phyloP scores from a whole-genome alignment of 2,329 filamentous ascomycete genomes.

The Pyrenophora teres region DNA sequence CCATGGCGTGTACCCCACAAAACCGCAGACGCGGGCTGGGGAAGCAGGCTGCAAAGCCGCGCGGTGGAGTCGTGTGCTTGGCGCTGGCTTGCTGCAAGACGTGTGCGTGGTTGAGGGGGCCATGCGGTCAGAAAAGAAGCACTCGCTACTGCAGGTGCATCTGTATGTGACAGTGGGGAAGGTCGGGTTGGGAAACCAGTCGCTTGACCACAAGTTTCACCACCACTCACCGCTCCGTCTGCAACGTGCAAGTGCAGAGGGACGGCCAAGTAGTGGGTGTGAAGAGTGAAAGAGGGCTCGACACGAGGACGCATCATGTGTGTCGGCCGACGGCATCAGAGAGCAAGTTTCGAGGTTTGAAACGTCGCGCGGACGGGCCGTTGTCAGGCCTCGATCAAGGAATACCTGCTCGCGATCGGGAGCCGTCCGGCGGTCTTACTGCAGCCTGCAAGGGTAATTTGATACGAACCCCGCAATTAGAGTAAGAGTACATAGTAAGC shows the following conservation, averaged over 20 bases:
- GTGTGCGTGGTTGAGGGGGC: constrained; percentile 11
- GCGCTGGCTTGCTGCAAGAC: too few species aligned
- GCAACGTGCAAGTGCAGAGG: background rate
- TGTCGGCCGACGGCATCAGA: too few species aligned
- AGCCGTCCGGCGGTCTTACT: background rate
- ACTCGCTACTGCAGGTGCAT: constrained; percentile 34
- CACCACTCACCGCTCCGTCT: constrained; percentile 30
- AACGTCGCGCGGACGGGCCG: too few species aligned
- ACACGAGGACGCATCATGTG: too few species aligned
- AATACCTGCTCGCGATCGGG: constrained; percentile 7
- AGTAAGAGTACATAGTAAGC: too few species aligned
- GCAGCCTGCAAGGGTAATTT: constrained; percentile 5
- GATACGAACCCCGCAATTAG: constrained; percentile 17
- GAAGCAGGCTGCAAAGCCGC: too few species aligned
- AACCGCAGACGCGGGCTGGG: background rate
- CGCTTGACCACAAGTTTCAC: constrained; percentile 20
- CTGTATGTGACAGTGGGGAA: constrained; percentile 28
- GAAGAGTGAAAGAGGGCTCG: too few species aligned
- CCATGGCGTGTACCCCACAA: constrained; percentile 16
- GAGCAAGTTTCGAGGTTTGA: too few species aligned
- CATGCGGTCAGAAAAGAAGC: constrained; percentile 20
- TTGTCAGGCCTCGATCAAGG: background rate
- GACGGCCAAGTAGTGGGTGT: too few species aligned
- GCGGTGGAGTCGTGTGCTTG: too few species aligned
- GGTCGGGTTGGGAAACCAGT: constrained; percentile 16